Base-by-base conservation (phyloP, 73 alveolate genomes). In the Symbiodinium natans region DNA sequence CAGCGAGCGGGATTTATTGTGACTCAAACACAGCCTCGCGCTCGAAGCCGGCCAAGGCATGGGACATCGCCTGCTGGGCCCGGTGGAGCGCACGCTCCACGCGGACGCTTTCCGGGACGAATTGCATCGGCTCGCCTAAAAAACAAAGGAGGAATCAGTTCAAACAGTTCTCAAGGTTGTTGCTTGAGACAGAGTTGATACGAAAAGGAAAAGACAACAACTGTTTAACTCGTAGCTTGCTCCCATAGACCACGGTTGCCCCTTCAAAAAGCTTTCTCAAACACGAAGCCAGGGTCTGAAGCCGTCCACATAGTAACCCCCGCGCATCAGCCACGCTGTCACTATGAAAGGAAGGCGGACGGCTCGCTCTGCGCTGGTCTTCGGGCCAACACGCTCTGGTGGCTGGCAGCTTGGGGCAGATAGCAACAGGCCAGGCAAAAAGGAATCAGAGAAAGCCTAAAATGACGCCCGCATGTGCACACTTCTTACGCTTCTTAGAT, bases 1-100 rank as follows among this genome's bases (percentile, higher is more conserved):
- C n/a, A n/a, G n/a, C n/a, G n/a, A n/a, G n/a, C n/a, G n/a, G n/a
- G n/a, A n/a, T n/a, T n/a, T n/a, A n/a, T n/a, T n/a, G n/a, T n/a
- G n/a, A n/a, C 36, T 0, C 77, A 9, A 4, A 31, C 82, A 36
- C n/a, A 19, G 41, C 73, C 95, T 88, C 68, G 59, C 95, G 95
- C 54, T 88, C 95, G 40, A 88, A 56, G 85, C 59, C 84, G 10
- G 71, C 38, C 95, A 88, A 36, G 71, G 95, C 95, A n/a, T 56
- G 86, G 29, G n/a, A 33, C 95, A 88, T 88, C 27, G 41, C 73
- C 71, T 75, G 68, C 86, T 88, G 95, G 43, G 95, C 95, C 40
- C 95, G 83, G 33, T 88, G 95, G 85, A 88, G 71, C 43, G 95
- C 54, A 17, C 71, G 41, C 71, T 88, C 95, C 38, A 88, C 71